Evolutionary conservation across 495 filamentous ascomycete genomes (phyloP), one percentile per base, ranked within the genome.

Genomic region (Extremus antarcticus): DNA sequence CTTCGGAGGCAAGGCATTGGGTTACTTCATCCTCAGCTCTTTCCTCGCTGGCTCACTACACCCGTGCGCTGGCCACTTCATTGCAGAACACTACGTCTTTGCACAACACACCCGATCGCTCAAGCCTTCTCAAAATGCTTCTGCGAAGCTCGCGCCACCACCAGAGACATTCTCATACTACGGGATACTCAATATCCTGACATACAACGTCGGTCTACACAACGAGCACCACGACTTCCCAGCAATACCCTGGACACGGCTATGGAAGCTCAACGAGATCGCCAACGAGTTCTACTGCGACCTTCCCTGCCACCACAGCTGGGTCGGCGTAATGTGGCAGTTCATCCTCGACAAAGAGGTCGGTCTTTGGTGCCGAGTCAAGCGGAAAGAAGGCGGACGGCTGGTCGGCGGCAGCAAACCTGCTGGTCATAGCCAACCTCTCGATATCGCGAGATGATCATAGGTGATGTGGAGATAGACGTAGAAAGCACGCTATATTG

Each of bases 181-280:
- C 67, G 92, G 92, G 3, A 81, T 86, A 0, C 76, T 97, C 41
- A 99, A 99, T 70, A 68, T 90, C 48, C 69, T 99, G 19, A 94
- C 90, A 0, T 99, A 96, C 71, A 97, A 99, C 59, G 92, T 99
- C 10, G 92, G 92, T 17, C 68, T 95, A 60, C 92, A 99, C 68
- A 99, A 99, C 63, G 92, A 99, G 73, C 92, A 98, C 70, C 92
- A 99, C 65, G 92, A 98, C 68, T 98, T 98, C 73, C 92, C 92
- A 21, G 92, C 94, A 21, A 79, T 98, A 49, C 91, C 92, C 1
- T 99, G 92, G 92, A 95, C 88, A 2, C 74, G 82, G 7, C 74
- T 99, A 22, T 83, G 84, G 2, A 71, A 68, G 59, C 70, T 99
- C 52, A 78, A 88, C 65, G 68, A 78, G 56, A 85, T 94, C n/a